Evolutionary conservation across 2,329 filamentous ascomycete genomes (phyloP), one percentile per base, ranked within the genome.

Genomic region (Hirsutella minnesotensis): DNA sequence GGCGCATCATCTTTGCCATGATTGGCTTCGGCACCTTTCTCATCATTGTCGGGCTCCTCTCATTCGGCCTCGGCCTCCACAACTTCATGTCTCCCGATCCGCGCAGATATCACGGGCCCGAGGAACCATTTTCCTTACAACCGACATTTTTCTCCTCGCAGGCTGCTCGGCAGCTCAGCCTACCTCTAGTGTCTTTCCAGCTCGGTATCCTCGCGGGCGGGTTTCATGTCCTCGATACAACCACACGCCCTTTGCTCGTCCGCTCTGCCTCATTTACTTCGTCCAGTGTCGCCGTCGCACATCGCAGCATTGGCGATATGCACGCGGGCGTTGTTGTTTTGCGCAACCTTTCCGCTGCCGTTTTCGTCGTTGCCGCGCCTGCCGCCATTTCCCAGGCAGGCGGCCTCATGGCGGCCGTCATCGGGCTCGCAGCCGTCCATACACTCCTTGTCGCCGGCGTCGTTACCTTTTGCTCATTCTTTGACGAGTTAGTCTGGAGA

Each of bases 301-400:
- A 70, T 41, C 65, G 70, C 24, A 69, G 62, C 49, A 66, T 65
- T 15, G 61, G 61, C 13, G 70, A 75, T 48, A 74, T 75, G 70
- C 56, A 63, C 21, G 64, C 60, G 3, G 66, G 60, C 24, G 59
- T 72, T 3, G 46, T 56, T 2, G 59, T 65, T 31, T 62, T 68
- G 56, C 62, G 67, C 19, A 60, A 56, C 12, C 38, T 72, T 15
- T 51, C 61, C 4, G 60, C 63, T 0, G 72, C 70, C 5, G 53
- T 63, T 3, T 67, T 73, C 39, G 60, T 69, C 15, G 42, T 71
- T 13, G 65, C 57, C 18, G 43, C 68, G 15, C 68, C 70, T 12
- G 57, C 56, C 30, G 60, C 58, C 1, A 52, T 67, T 12, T 52
- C 53, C 45, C 49, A 30, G 51, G 53, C 45, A 1, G 55, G 59